Conservation (phyloP, 441 rosid genomes). For the Gossypium davidsonii region DNA sequence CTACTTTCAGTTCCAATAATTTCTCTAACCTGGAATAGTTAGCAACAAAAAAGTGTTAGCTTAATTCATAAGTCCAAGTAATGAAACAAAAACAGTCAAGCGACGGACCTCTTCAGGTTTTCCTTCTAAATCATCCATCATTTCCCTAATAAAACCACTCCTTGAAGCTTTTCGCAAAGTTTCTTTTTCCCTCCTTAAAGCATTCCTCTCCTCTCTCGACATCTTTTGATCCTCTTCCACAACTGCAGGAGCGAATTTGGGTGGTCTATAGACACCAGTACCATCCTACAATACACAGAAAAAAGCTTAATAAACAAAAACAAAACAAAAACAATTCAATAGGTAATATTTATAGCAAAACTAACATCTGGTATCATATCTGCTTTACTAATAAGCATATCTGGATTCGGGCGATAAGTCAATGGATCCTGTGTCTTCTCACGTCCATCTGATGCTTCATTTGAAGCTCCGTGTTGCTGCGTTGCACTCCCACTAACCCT, state of each 20-base stretch:
- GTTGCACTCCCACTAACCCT: constrained; percentile 29
- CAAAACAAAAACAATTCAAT: background rate
- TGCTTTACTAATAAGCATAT: constrained; percentile 52
- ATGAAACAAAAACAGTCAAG: background rate
- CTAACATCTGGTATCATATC: constrained; percentile 36
- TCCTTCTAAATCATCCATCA: constrained; percentile 69
- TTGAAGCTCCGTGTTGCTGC: constrained; percentile 30
- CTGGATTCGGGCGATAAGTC: constrained; percentile 72
- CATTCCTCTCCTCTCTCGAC: constrained; percentile 63
- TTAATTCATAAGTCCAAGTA: background rate
- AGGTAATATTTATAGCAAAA: constrained; percentile 3
- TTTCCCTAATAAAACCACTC: constrained; percentile 51
- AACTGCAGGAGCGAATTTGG: constrained; percentile 63
- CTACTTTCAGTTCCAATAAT: constrained; percentile 53
- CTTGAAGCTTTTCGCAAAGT: constrained; percentile 42
- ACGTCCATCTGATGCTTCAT: constrained; percentile 29
- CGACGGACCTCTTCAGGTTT: constrained; percentile 69
- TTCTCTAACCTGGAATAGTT: constrained; percentile 49
- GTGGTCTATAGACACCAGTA: constrained; percentile 54
- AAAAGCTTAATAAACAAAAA: constrained; percentile 11
- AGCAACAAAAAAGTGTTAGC: constrained; percentile 9
- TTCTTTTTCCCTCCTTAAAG: constrained; percentile 59
- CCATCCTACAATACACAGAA: constrained; percentile 37
- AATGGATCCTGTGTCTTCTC: constrained; percentile 54
- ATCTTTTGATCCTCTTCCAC: constrained; percentile 72